Base-by-base conservation (phyloP, 2,329 filamentous ascomycete species). In the Teratosphaeria zuluensis region DNA sequence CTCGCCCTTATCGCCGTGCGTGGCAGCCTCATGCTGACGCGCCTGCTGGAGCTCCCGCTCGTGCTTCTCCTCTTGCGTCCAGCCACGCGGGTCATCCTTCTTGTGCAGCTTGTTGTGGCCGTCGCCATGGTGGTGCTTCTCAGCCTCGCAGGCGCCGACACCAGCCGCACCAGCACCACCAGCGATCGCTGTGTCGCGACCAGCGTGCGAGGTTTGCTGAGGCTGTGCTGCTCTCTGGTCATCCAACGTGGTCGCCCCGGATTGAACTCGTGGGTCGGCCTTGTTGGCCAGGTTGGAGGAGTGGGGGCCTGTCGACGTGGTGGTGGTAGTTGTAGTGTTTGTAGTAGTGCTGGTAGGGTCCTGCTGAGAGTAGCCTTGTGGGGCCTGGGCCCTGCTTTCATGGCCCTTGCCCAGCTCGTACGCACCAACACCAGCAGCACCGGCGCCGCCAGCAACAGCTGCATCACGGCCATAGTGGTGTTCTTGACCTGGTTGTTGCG, bases 51-150 rank as follows among this genome's bases (percentile, higher is more conserved):
- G 61, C 38, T 66, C 60, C 21, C 63, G 58, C 53, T 68, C 65
- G 19, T 66, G 56, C 59, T 64, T 64, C 4, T 64, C 59, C 16
- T 52, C 21, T 46, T 56, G 59, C 19, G 42, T 48, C 42, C 42
- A 48, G 14, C 58, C 46, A 14, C 56, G 73, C 11, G 74, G 72
- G 28, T 74, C 71, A n/a, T 42, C 51, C 9, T 51, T 57, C 62
- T 77, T 77, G 65, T 76, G 74, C 48, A 77, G 64, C 21, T 67
- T 71, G 57, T 74, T 69, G 42, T 69, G 69, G 16, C 68, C 68
- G 32, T 72, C 66, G 59, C 28, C 35, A n/a, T 68, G 64, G 16
- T 52, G 6, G 69, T 38, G 32, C 19, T 38, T 46, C 12, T 30
- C 54, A 21, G 12, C 69, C 35, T 72, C 74, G 65, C 75, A 73